A percentile compares a stretch with the other conserved stretches of the same genome.
phyloP scores from a whole-genome alignment of 495 filamentous ascomycete genomes.

The Neurospora cerealis region DNA sequence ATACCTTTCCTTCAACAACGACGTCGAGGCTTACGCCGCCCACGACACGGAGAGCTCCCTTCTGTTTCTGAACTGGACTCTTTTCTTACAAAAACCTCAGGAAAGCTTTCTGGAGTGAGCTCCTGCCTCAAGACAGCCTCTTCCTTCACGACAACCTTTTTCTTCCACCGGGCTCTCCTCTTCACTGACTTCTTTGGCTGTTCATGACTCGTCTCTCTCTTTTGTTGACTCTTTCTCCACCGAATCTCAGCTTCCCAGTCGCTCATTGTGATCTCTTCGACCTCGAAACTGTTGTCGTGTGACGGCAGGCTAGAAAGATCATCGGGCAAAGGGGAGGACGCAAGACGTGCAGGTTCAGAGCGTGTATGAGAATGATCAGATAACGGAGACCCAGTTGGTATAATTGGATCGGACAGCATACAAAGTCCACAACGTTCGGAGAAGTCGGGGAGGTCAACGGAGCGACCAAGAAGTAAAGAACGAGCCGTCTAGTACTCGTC shows the following conservation, averaged over 20 bases:
- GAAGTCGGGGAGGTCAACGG: neutral
- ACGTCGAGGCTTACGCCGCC: neutral
- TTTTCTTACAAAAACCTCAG: neutral
- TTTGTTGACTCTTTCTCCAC: neutral
- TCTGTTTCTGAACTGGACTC: neutral
- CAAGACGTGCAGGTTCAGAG: neutral
- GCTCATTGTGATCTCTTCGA: neutral
- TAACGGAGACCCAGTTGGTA: neutral
- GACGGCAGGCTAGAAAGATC: neutral
- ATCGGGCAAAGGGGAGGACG: neutral
- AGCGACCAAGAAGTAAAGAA: neutral
- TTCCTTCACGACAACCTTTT: neutral
- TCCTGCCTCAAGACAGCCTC: neutral
- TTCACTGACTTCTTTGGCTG: neutral
- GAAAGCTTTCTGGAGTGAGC: neutral
- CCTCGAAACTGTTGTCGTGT: neutral
- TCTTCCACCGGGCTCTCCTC: neutral
- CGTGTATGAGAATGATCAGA: neutral
- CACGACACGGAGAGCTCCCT: neutral
- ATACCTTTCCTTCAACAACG: neutral
- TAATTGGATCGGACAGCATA: neutral
- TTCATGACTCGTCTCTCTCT: neutral
- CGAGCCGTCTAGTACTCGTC: conserved; percentile 9
- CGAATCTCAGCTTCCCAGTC: neutral
- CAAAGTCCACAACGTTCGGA: neutral